phyloP scores from a whole-genome alignment of 1,284 basidiomycete species.

The Ceratobasidium sp. region DNA sequence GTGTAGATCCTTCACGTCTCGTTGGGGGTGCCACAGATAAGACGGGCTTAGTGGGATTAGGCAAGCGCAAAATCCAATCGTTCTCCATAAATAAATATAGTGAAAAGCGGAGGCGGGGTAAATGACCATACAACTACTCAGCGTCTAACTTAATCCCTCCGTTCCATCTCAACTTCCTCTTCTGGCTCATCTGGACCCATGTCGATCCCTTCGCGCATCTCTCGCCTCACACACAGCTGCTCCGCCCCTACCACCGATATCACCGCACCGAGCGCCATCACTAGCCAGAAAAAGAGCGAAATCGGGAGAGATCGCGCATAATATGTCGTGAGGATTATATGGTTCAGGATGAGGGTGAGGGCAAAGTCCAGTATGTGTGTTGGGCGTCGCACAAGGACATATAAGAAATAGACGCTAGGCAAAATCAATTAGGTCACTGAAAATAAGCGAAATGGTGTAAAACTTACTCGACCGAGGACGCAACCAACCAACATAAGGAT shows the following conservation, averaged over 20 bases:
- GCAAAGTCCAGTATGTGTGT: slow-evolving; percentile 95
- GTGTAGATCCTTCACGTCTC: not conserved
- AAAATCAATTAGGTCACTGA: slow-evolving; percentile 19
- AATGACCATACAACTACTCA: slow-evolving; percentile 15
- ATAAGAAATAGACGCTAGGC: slow-evolving; percentile 85
- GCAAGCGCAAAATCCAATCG: slow-evolving; percentile 2
- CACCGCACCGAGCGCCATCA: slow-evolving; percentile 76
- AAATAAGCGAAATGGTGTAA: slow-evolving; percentile 29
- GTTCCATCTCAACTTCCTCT: slow-evolving; percentile 37
- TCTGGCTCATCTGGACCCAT: slow-evolving; percentile 61
- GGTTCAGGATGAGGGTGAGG: slow-evolving; percentile 88
- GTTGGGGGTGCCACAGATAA: not conserved
- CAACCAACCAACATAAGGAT: slow-evolving; percentile 81
- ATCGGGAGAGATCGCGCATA: slow-evolving; percentile 89
- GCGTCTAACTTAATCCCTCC: slow-evolving; percentile 32
- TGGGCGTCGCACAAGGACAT: slow-evolving; percentile 86
- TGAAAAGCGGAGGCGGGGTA: not conserved
- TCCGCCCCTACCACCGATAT: slow-evolving; percentile 86
- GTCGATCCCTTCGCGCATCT: slow-evolving; percentile 88
- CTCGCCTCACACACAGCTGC: slow-evolving; percentile 90
- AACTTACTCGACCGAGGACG: slow-evolving; percentile 82
- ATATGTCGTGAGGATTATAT: slow-evolving; percentile 91
- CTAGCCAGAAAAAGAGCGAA: slow-evolving; percentile 88
- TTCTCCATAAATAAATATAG: slow-evolving; percentile 28
- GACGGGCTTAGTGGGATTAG: not conserved